Base-by-base conservation (phyloP, 2,329 filamentous ascomycete species). In the Claviceps fusiformis region DNA sequence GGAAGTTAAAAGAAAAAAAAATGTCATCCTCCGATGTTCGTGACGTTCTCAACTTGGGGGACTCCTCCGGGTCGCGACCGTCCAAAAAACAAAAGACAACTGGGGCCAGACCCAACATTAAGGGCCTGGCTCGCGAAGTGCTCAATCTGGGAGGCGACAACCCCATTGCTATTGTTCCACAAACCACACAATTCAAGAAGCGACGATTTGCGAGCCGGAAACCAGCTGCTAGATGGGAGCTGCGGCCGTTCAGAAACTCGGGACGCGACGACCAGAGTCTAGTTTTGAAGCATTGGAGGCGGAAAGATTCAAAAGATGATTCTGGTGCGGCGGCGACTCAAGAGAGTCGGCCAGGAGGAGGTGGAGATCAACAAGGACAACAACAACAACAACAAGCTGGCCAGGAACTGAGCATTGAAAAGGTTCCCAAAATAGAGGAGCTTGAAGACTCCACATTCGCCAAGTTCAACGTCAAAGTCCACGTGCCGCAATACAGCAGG, bases 381-480 rank as follows among this genome's bases (percentile, higher is more conserved):
- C 13, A 41, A 17, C 9, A 39, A 3, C 41, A 33, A 8, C 46
- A 8, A 48, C 7, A 29, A 35, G 46, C 17, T 13, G 27, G 24
- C 39, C 39, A 41, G 17, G 15, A 41, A 17, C 17, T 9, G 15
- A 17, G 39, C 31, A 17, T 5, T 11, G 29, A 24, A 41, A n/a
- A 65, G n/a, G 67, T 69, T 48, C 61, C 59, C 10, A 19, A 29
- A 13, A n/a, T 19, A 7, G 55, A 52, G 24, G 66, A 67, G 43
- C 57, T 68, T 37, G 81, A 85, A 59, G 81, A 85, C 64, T 84
- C 81, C 8, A 64, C 72, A 2, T 97, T 93, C 70, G 82, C 88
- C 50, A 95, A 92, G 66, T 97, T 87, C 76, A 95, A 96, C 66
- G 83, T 95, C 54, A 79, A 85, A 60, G 81, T 92, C 15, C 79